These are phyloP conservation scores for Boletellus emodensis DNA, from an alignment of 768 basidiomycete species.

Conservation along the genomic window DNA sequence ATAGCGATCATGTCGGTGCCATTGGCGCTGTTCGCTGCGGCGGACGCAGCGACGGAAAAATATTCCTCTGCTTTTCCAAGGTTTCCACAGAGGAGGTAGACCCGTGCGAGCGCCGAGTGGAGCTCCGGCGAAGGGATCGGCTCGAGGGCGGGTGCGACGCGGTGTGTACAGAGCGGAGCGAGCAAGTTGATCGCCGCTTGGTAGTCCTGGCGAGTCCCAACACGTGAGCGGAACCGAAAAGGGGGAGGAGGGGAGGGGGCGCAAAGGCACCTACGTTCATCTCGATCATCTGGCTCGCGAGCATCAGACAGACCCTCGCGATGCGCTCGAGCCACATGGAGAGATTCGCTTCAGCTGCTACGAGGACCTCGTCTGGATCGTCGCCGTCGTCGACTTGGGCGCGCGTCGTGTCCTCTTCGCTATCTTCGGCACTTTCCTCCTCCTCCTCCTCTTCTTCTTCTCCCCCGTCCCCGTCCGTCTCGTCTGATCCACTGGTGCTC, in stretches of 20 bases:
- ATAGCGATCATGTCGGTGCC: conserved; percentile 47
- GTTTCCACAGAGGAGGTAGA: conserved; percentile 73
- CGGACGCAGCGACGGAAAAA: conserved; percentile 40
- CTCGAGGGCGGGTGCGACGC: conserved; percentile 7
- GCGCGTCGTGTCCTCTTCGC: not conserved
- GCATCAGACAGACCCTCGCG: conserved; percentile 68
- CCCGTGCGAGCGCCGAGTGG: conserved; percentile 65
- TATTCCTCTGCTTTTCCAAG: conserved; percentile 55
- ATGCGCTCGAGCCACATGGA: conserved; percentile 85
- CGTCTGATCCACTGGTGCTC: not conserved
- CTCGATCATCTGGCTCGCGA: conserved; percentile 79
- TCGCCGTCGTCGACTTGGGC: conserved; percentile 1
- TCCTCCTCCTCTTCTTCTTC: not conserved
- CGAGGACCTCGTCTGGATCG: conserved; percentile 17
- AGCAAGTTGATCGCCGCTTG: conserved; percentile 65
- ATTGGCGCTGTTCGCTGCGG: conserved; percentile 42
- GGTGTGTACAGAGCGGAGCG: conserved; percentile 56
- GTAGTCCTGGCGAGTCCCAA: conserved; percentile 49
- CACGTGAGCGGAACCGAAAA: not conserved
- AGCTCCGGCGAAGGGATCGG: conserved; percentile 47
- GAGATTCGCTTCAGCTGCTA: conserved; percentile 31
- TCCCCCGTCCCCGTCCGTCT: conserved; percentile 21
- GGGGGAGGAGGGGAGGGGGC: not conserved
- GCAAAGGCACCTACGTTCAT: conserved; percentile 60
- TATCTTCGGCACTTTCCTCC: not conserved